Conservation (phyloP, 2,329 filamentous ascomycete species). For the Botryotinia globosa region DNA sequence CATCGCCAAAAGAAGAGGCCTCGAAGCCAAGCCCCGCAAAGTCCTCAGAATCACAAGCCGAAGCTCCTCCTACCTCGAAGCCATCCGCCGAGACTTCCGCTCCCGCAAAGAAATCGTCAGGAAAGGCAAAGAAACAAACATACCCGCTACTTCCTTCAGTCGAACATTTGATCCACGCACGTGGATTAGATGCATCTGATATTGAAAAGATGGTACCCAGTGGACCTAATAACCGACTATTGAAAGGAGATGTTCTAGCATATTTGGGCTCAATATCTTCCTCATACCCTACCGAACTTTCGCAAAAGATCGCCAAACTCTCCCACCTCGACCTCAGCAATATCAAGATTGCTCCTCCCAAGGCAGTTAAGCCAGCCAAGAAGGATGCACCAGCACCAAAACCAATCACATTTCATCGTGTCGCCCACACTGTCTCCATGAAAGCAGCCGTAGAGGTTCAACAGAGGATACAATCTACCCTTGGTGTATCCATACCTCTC, state of each 20-base stretch:
- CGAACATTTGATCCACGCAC: conserved; percentile 72
- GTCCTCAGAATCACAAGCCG: conserved; percentile 22
- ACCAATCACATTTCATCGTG: conserved; percentile 49
- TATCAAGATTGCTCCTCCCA: conserved; percentile 62
- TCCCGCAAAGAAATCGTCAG: conserved; percentile 41
- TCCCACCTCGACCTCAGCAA: conserved; percentile 90
- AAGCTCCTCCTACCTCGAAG: conserved; percentile 16
- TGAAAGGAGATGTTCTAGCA: conserved; percentile 94
- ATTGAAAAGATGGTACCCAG: conserved; percentile 80
- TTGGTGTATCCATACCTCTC: conserved; percentile 79
- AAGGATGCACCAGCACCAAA: conserved; percentile 43
- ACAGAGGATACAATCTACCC: conserved; percentile 70
- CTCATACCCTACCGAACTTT: conserved; percentile 68
- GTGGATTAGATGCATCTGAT: conserved; percentile 72
- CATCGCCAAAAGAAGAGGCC: conserved; percentile 33
- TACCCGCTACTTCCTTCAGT: conserved; percentile 83
- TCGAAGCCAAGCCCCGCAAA: conserved; percentile 31
- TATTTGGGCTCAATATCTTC: conserved; percentile 77
- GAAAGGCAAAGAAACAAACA: conserved; percentile 60
- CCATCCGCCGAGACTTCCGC: conserved; percentile 29
- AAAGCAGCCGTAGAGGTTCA: conserved; percentile 76
- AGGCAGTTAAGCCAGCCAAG: conserved; percentile 41
- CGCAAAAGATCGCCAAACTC: conserved; percentile 69
- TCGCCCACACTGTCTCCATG: conserved; percentile 76
- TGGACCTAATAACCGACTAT: conserved; percentile 80